phyloP scores from a whole-genome alignment of 371 early-diverging fungal genomes.

The Saksenaea vasiformis region DNA sequence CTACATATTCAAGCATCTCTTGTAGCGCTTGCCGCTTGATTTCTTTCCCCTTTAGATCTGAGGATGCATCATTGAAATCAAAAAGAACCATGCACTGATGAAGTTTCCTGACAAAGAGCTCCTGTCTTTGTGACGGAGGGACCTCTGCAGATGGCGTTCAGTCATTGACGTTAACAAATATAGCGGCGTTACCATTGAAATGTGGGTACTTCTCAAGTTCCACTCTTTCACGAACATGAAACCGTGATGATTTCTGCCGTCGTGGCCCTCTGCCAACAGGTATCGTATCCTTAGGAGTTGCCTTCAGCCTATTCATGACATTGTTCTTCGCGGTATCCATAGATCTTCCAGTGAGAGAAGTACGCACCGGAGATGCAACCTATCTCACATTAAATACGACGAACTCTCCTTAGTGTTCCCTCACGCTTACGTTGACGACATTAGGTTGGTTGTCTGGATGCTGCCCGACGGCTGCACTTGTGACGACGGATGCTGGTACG shows the following conservation, averaged over 20 bases:
- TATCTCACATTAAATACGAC: not conserved
- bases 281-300: slow-evolving; percentile 76
- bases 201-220: slow-evolving; percentile 75
- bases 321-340: slow-evolving; percentile 68
- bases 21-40: slow-evolving; percentile 88
- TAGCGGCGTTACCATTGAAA: slow-evolving; percentile 65
- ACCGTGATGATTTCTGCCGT: slow-evolving; percentile 83
- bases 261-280: slow-evolving; percentile 82
- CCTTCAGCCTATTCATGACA: slow-evolving; percentile 72
- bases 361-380: not conserved
- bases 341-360: not conserved
- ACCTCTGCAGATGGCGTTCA: slow-evolving; percentile 61
- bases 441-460: not conserved
- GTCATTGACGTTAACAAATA: not conserved
- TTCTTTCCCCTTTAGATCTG: slow-evolving; percentile 90
- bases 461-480: not conserved
- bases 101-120: slow-evolving; percentile 87
- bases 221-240: slow-evolving; percentile 75
- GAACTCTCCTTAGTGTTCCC: not conserved
- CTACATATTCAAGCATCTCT: slow-evolving; percentile 92
- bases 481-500: not conserved
- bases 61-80: slow-evolving; percentile 89
- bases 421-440: not conserved
- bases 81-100: slow-evolving; percentile 88
- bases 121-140: slow-evolving; percentile 64